These are phyloP conservation scores for Silene coronaria DNA, from an alignment of 179 eudicot species.

Conservation along the genomic window DNA sequence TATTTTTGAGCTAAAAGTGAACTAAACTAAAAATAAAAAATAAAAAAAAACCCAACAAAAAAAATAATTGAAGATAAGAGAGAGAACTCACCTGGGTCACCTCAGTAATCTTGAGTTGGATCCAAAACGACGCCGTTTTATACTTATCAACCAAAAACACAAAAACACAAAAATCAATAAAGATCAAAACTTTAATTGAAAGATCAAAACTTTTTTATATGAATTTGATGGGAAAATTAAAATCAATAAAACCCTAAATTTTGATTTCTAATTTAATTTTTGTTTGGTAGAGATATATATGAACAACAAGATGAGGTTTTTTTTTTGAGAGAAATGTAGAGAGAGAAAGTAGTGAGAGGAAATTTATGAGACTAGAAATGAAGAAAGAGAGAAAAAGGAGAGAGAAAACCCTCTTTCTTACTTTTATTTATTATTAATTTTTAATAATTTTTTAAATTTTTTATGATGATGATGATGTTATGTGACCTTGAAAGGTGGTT, in stretches of 20 bases:
- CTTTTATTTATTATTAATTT: too few species aligned
- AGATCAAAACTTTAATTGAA: slow-evolving; percentile 5
- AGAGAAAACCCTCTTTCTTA: neutral
- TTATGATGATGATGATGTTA: too few species aligned
- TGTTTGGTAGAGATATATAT: slow-evolving; percentile 13
- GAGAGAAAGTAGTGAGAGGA: slow-evolving; percentile 16
- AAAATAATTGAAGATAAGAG: neutral
- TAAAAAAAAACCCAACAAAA: neutral
- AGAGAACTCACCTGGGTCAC: slow-evolving; percentile 22
- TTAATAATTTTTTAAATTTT: too few species aligned
- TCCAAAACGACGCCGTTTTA: slow-evolving; percentile 29
- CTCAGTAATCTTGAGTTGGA: slow-evolving; percentile 18
- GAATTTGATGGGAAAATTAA: slow-evolving; percentile 11
- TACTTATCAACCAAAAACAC: neutral
- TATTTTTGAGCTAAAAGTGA: neutral
- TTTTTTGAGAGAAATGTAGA: slow-evolving; percentile 6
- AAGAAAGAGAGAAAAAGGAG: neutral
- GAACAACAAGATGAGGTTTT: slow-evolving; percentile 19
- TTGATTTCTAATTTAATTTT: neutral
- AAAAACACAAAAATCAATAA: neutral
- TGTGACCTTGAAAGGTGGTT: slow-evolving; percentile 33
- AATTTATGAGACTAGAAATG: slow-evolving; percentile 15
- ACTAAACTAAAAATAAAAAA: neutral
- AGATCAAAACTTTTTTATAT: neutral
- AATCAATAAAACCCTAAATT: slow-evolving; percentile 24